Evolutionary conservation across 2,329 filamentous ascomycete genomes (phyloP).

Genomic region (Fusarium multiceps): DNA sequence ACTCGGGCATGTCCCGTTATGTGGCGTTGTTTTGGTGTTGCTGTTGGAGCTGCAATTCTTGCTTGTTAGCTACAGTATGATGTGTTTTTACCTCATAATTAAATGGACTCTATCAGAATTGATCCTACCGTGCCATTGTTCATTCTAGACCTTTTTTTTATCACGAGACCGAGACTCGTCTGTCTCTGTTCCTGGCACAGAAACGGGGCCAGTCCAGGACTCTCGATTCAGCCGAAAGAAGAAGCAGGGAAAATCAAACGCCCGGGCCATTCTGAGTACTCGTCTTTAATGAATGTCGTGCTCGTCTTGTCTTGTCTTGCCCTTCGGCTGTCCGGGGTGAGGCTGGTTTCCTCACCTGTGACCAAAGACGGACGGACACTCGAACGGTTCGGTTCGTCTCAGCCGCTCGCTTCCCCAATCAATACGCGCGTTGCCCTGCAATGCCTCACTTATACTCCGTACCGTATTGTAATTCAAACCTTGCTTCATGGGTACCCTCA

Average conservation of each 20-base stretch:
- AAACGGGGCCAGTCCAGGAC: constrained; percentile 5
- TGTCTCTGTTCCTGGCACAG: constrained; percentile 19
- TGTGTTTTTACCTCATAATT: background rate
- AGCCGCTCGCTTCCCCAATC: constrained; percentile 1
- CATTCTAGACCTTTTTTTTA: constrained; percentile 16
- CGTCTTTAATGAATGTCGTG: constrained; percentile 27
- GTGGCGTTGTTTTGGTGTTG: constrained; percentile 5
- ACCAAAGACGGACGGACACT: background rate
- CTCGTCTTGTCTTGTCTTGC: constrained; percentile 19
- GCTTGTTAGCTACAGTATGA: background rate
- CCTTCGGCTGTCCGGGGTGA: constrained; percentile 9
- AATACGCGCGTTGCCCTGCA: constrained; percentile 19
- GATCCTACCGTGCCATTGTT: background rate
- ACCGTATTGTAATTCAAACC: background rate
- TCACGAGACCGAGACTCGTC: constrained; percentile 27
- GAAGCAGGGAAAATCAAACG: constrained; percentile 19
- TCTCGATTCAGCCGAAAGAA: constrained; percentile 24
- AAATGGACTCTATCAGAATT: constrained; percentile 1
- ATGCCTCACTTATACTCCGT: constrained; percentile 11
- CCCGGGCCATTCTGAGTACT: constrained; percentile 21
- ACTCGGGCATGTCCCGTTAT: constrained; percentile 26
- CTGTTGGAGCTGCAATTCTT: constrained; percentile 1
- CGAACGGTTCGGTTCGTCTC: constrained; percentile 14
- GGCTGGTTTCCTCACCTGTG: constrained; percentile 6
- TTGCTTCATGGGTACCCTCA: constrained; percentile 18